These are phyloP conservation scores for Ziziphus jujuba DNA, from an alignment of 306 rosid genomes.

Conservation along the genomic window DNA sequence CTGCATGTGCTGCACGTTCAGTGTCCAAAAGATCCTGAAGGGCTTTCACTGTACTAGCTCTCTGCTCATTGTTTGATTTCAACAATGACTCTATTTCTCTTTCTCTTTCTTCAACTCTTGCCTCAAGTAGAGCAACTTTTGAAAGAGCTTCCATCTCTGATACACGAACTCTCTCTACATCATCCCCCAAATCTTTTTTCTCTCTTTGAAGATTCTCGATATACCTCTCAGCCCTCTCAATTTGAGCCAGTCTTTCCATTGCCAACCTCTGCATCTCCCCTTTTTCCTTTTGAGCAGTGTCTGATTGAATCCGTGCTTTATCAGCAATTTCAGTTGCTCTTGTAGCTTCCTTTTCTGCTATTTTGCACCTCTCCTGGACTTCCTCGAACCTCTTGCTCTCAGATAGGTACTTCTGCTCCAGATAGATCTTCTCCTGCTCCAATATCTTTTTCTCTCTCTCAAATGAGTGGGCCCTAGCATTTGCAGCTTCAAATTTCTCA, in stretches of 20 bases:
- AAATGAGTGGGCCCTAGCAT: constrained; percentile 65
- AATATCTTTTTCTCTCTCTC: constrained; percentile 65
- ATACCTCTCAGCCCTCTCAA: constrained; percentile 84
- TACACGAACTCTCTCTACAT: constrained; percentile 46
- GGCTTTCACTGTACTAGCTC: constrained; percentile 68
- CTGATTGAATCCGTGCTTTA: constrained; percentile 68
- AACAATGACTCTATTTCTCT: constrained; percentile 71
- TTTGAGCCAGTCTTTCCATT: constrained; percentile 69
- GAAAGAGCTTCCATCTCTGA: constrained; percentile 67
- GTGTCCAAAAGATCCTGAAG: constrained; percentile 79
- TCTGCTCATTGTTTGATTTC: constrained; percentile 69
- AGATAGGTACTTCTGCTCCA: constrained; percentile 69
- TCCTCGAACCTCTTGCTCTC: constrained; percentile 79
- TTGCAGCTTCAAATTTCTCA: constrained; percentile 57
- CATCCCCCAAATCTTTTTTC: constrained; percentile 51
- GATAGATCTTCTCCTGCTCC: constrained; percentile 75
- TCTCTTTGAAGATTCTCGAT: constrained; percentile 67
- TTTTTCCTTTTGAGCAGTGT: constrained; percentile 65
- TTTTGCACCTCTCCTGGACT: constrained; percentile 72
- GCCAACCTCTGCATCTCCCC: constrained; percentile 85
- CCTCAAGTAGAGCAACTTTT: constrained; percentile 55
- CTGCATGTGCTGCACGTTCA: constrained; percentile 91
- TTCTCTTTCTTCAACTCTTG: constrained; percentile 79
- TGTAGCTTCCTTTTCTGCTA: constrained; percentile 73
- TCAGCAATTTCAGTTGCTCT: constrained; percentile 74